Evolutionary conservation across 305 asterid species (phyloP).

Genomic region (Solanum chacoense): DNA sequence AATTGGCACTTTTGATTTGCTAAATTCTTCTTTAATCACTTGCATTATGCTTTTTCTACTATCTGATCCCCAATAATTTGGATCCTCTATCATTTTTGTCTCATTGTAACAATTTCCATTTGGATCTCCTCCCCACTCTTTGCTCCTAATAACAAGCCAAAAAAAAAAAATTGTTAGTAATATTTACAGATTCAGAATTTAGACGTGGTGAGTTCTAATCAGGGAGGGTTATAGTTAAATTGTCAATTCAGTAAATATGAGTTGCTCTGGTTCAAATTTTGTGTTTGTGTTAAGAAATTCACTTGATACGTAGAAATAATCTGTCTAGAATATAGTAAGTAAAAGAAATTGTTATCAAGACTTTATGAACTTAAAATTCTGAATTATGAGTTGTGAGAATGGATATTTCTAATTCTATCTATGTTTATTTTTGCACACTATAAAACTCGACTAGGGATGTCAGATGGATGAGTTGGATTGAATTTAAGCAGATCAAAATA

Average conservation of each 20-base stretch:
- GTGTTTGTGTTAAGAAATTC: neutral
- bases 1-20: conserved; percentile 29
- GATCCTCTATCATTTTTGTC: conserved; percentile 34
- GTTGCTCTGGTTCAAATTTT: neutral
- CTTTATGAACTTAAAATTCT: neutral
- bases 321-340: neutral
- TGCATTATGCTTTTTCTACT: conserved; percentile 30
- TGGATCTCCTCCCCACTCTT: conserved; percentile 48
- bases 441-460: neutral
- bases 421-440: neutral
- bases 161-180: neutral
- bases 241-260: too few species aligned
- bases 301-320: neutral
- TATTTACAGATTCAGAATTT: neutral
- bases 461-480: neutral
- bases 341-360: neutral
- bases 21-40: conserved; percentile 30
- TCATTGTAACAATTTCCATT: conserved; percentile 50
- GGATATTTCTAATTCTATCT: neutral
- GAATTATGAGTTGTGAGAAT: neutral
- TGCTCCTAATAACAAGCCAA: conserved; percentile 22
- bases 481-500: neutral
- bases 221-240: neutral
- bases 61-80: conserved; percentile 44
- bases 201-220: neutral